Percentiles rank a stretch among this genome's conserved stretches.
These are phyloP conservation scores for Speleostelium caveatum DNA, from an alignment of 78 protist species.

Conservation along the genomic window DNA sequence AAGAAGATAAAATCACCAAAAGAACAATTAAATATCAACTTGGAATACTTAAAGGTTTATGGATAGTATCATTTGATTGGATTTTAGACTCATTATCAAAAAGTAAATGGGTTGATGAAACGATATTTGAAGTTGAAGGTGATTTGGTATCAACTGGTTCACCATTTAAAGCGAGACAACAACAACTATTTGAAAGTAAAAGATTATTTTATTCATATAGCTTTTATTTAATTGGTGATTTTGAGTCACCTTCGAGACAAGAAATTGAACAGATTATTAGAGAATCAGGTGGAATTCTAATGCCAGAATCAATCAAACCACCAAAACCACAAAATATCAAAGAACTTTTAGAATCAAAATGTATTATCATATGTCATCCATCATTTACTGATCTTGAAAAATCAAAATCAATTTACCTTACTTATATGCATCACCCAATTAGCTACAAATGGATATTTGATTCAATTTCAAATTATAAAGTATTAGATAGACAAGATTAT, in stretches of 20 bases:
- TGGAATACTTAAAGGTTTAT: constrained; percentile 18
- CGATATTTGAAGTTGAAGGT: constrained; percentile 39
- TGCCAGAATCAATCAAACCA: neutral
- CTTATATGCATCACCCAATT: constrained; percentile 43
- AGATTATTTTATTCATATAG: constrained; percentile 46
- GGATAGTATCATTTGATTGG: constrained; percentile 66
- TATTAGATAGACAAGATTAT: constrained; percentile 7
- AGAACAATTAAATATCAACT: constrained; percentile 61
- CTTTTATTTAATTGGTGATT: constrained; percentile 49
- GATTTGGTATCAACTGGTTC: constrained; percentile 16
- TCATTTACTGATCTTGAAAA: neutral
- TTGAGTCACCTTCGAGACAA: constrained; percentile 24
- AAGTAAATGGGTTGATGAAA: constrained; percentile 30
- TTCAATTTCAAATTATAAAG: constrained; percentile 13
- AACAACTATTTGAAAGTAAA: constrained; percentile 15
- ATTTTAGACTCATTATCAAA: constrained; percentile 42
- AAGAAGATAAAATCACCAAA: neutral
- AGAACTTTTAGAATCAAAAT: constrained; percentile 49
- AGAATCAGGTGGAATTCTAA: constrained; percentile 34
- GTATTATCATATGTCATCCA: constrained; percentile 38
- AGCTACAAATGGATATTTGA: constrained; percentile 51
- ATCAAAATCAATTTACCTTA: constrained; percentile 20
- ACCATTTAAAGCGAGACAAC: constrained; percentile 46
- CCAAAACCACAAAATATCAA: constrained; percentile 47
- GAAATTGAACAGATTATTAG: constrained; percentile 18